Base-by-base conservation (phyloP, 805 yeast species). In the Scheffersomyces spartinae region DNA sequence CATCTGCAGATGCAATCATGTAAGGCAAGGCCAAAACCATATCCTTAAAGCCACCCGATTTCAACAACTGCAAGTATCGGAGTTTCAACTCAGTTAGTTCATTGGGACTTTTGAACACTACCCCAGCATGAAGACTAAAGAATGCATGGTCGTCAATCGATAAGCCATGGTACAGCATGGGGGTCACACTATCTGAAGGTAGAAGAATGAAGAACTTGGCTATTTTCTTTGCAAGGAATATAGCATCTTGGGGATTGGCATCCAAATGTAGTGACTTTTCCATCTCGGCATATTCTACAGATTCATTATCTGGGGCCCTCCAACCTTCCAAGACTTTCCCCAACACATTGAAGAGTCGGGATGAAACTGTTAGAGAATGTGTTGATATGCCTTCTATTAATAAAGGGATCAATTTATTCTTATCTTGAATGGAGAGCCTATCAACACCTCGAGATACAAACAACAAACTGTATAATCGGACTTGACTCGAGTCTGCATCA, bases 391-490 rank as follows among this genome's bases (percentile, higher is more conserved):
- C 65, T 2, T 54, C 45, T 12, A 74, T 43, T 0, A 74, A 47
- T 4, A 45, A 29, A 0, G 82, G 77, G 0, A 76, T 40, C 18
- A 76, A 42, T 4, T 36, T 43, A 1, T 37, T 40, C 27, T 62
- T 55, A 4, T 56, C 68, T 4, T 43, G 45, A 1, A 33, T 30
- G 2, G 45, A 21, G 26, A 78, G 36, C 26, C 88, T 52, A 20
- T 73, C 76, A 9, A 82, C 44, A 6, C 82, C 88, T 45, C 69
- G 73, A 2, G 86, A 68, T 1, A 77, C 58, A 34, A 82, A 76
- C 20, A 81, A 42, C 29, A 83, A 54, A 12, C 78, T 65, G 46
- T 77, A 79, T 6, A 75, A 46, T 30, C 71, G 61, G 2, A 77
- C 82, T 9, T 63, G 51, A 0, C 68, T 47, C 6, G 68, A 43